These are phyloP conservation scores for Penicillium samsonianum DNA, from an alignment of 495 filamentous ascomycete genomes.

Conservation along the genomic window DNA sequence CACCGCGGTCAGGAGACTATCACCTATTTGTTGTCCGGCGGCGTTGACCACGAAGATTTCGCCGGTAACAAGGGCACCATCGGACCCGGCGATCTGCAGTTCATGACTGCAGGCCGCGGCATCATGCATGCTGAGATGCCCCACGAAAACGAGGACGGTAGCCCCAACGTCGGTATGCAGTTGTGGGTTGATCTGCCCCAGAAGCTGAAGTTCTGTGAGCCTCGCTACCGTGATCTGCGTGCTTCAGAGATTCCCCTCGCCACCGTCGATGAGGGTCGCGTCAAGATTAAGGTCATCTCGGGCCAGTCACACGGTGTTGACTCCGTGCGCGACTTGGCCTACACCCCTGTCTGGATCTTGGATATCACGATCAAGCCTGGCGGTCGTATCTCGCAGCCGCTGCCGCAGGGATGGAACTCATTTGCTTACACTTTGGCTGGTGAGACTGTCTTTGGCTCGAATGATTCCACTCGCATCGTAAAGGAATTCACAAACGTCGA, in stretches of 20 bases:
- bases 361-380: constrained; percentile 84
- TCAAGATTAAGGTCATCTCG: constrained; percentile 84
- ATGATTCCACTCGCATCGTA: constrained; percentile 56
- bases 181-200: constrained; percentile 91
- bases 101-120: constrained; percentile 93
- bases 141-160: constrained; percentile 72
- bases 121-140: constrained; percentile 99
- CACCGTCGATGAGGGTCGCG: constrained; percentile 67
- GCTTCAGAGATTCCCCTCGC: constrained; percentile 75
- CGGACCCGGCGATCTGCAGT: constrained; percentile 82
- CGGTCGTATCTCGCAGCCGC: constrained; percentile 66
- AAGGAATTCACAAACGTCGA: constrained; percentile 85
- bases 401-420: constrained; percentile 86
- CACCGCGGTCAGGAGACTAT: constrained; percentile 83
- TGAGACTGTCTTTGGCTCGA: constrained; percentile 63
- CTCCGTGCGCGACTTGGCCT: constrained; percentile 82
- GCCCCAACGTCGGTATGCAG: constrained; percentile 83
- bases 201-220: constrained; percentile 82
- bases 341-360: constrained; percentile 92
- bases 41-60: constrained; percentile 94
- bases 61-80: constrained; percentile 87
- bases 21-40: constrained; percentile 83
- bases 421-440: constrained; percentile 85
- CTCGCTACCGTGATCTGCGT: constrained; percentile 82
- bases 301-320: constrained; percentile 83